These are phyloP conservation scores for Lipomyces yamanashiensis DNA, from an alignment of 805 yeast species.

Conservation along the genomic window DNA sequence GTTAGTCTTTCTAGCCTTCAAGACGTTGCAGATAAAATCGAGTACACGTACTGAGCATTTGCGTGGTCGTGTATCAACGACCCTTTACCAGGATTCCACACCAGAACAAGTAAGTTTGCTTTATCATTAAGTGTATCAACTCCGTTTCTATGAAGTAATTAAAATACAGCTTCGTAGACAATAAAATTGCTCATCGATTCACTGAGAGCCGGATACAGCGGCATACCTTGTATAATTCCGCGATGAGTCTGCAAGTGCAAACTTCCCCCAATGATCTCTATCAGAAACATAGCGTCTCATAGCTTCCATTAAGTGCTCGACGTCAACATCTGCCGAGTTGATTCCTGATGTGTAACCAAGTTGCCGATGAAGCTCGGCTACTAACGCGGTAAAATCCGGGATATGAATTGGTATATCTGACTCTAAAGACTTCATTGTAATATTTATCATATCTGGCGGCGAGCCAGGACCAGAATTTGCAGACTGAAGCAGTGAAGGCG, in stretches of 20 bases:
- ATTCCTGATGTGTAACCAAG: slow-evolving; percentile 48
- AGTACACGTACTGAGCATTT: slow-evolving; percentile 55
- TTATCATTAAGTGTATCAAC: slow-evolving; percentile 70
- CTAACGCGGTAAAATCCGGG: slow-evolving; percentile 43
- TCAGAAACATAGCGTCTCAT: slow-evolving; percentile 56
- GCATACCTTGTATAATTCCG: slow-evolving; percentile 53
- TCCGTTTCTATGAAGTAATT: slow-evolving; percentile 59
- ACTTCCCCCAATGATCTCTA: slow-evolving; percentile 61
- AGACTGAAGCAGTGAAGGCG: background rate
- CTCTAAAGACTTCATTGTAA: background rate
- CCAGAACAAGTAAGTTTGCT: slow-evolving; percentile 69
- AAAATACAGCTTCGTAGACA: background rate
- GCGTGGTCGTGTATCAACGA: slow-evolving; percentile 78
- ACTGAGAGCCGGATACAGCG: background rate
- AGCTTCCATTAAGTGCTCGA: slow-evolving; percentile 50
- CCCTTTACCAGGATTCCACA: slow-evolving; percentile 70
- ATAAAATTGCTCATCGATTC: too few species aligned
- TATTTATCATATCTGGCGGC: background rate
- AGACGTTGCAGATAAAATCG: background rate
- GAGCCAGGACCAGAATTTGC: background rate
- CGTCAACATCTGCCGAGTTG: slow-evolving; percentile 57
- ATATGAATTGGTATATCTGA: slow-evolving; percentile 13
- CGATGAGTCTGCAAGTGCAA: slow-evolving; percentile 58
- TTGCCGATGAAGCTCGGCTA: slow-evolving; percentile 45
- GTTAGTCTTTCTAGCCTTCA: background rate